Evolutionary conservation across 1,284 basidiomycete species (phyloP).

Genomic region (Fomitopsis schrenkii): DNA sequence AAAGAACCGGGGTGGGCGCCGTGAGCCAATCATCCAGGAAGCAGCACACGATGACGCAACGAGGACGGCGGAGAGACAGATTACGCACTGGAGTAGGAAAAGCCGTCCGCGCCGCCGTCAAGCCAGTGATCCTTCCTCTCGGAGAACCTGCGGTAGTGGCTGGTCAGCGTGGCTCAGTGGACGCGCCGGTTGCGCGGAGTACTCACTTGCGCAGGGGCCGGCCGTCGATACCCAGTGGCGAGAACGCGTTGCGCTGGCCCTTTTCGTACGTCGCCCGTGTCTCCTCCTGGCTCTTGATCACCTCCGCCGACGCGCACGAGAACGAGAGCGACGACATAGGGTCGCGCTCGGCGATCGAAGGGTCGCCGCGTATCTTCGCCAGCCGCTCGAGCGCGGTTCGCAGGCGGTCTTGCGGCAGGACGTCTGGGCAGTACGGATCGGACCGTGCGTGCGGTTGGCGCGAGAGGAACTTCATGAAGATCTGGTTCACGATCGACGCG

Average conservation of each 20-base stretch:
- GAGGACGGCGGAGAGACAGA: slow-evolving; percentile 1
- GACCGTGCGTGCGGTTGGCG: slow-evolving; percentile 47
- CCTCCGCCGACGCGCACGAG: slow-evolving; percentile 53
- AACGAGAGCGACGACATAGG: slow-evolving; percentile 62
- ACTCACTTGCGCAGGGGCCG: slow-evolving; percentile 57
- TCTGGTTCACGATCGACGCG: slow-evolving; percentile 63
- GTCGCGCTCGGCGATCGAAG: slow-evolving; percentile 45
- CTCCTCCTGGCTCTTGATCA: slow-evolving; percentile 47
- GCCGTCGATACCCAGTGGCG: slow-evolving; percentile 54
- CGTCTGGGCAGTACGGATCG: slow-evolving; percentile 34
- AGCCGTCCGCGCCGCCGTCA: slow-evolving; percentile 48
- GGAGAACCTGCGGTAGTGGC: slow-evolving; percentile 25
- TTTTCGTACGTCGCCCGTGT: slow-evolving; percentile 42
- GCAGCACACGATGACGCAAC: not conserved
- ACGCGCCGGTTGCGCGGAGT: not conserved
- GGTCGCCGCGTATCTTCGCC: slow-evolving; percentile 45
- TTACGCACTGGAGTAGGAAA: slow-evolving; percentile 49
- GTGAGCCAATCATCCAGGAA: not conserved
- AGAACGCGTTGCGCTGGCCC: slow-evolving; percentile 46
- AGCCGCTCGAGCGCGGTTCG: slow-evolving; percentile 47
- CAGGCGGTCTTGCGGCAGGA: slow-evolving; percentile 43
- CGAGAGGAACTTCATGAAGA: slow-evolving; percentile 56
- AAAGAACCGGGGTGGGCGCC: not conserved
- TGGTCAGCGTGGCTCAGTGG: not conserved
- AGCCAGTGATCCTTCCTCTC: slow-evolving; percentile 59